Base-by-base conservation (phyloP, 371 early-diverging fungal species). In the Mortierella sp. region DNA sequence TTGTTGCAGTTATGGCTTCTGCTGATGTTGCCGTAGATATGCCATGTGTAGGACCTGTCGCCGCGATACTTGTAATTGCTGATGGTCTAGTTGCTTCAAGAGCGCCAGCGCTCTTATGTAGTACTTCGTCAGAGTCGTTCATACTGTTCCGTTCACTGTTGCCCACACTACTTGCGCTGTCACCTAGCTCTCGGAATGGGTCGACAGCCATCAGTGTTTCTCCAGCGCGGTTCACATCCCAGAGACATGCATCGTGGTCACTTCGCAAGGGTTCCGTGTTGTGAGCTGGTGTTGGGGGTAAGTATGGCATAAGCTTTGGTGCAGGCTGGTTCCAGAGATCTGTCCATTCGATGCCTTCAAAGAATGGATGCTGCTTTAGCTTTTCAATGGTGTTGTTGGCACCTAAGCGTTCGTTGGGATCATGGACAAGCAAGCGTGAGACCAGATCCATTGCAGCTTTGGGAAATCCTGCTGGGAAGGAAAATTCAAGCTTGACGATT, bases 321-420 rank as follows among this genome's bases (percentile, higher is more conserved):
- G 93, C 92, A 8, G 85, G 84, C 32, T 85, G 83, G 7, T 72
- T 54, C 64, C 85, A 84, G 17, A 96, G 59, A 15, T 82, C 66
- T 0, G 86, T 83, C 97, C 98, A 99, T 37, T 94, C 88, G 9
- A 98, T 87, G 23, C 92, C 96, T 0, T 87, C 82, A 79, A 99
- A 99, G 73, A 97, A 99, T 7, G 92, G 84, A 78, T 99, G 99
- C 5, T 68, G 64, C 75, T 96, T 97, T 15, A 98, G 86, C 40
- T 92, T 92, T 0, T 87, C 86, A 13, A 96, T 86, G 23, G 86
- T 79, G 29, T 83, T 83, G 17, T 85, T 89, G 8, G 90, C 84
- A 23, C 94, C 95, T 15, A 95, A 73, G 40, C 97, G 89, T 53
- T 85, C 72, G 26, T 86, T 82, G 0, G 98, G 96, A n/a, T 96